These are phyloP conservation scores for Diophrys appendiculata DNA, from an alignment of 73 alveolate species.

Conservation along the genomic window DNA sequence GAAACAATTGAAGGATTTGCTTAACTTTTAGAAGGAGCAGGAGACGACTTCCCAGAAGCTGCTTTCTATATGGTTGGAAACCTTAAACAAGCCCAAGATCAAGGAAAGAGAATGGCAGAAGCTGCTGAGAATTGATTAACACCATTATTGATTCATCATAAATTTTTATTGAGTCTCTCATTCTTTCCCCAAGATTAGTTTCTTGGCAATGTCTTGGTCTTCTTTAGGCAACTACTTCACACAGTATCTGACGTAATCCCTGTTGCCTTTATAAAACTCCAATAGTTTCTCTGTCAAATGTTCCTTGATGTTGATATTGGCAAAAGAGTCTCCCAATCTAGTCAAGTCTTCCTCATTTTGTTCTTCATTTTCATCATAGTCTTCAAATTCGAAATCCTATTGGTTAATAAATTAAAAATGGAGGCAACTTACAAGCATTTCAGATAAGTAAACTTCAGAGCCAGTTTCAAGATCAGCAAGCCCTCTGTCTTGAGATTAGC, in stretches of 20 bases:
- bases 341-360: constrained; percentile 91
- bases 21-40: constrained; percentile 80
- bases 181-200: constrained; percentile 38
- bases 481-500: constrained; percentile 91
- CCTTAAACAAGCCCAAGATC: constrained; percentile 84
- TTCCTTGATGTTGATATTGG: constrained; percentile 76
- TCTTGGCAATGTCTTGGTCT: constrained; percentile 80
- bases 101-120: constrained; percentile 80
- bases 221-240: constrained; percentile 80
- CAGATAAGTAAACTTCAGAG: constrained; percentile 92
- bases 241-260: constrained; percentile 81
- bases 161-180: background rate
- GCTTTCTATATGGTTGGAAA: constrained; percentile 96
- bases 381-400: constrained; percentile 93
- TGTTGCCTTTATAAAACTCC: constrained; percentile 71
- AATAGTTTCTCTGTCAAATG: constrained; percentile 70
- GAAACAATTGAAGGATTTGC: constrained; percentile 87
- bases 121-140: constrained; percentile 3
- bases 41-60: constrained; percentile 91
- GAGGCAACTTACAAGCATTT: constrained; percentile 66
- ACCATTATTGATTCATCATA: background rate
- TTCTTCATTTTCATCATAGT: constrained; percentile 94
- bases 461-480: constrained; percentile 96
- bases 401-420: too few relatives aligned
- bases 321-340: constrained; percentile 80